Percentiles rank a stretch among this genome's conserved stretches.
phyloP scores from a whole-genome alignment of 768 basidiomycete genomes.

The Gyrodon lividus region DNA sequence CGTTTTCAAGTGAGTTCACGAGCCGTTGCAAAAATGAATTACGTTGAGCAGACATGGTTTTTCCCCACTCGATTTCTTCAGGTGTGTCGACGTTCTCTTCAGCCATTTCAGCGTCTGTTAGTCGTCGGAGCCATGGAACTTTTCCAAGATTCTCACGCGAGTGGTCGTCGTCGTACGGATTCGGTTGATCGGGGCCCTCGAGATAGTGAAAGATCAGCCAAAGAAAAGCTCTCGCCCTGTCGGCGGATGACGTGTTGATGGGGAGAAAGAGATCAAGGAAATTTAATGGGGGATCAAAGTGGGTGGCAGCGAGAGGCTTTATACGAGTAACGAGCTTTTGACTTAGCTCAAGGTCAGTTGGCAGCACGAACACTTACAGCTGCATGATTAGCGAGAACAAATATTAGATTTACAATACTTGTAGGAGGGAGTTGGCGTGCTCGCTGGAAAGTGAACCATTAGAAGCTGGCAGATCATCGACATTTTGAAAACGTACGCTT shows the following conservation, averaged over 20 bases:
- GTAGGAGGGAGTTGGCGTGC: constrained; percentile 71
- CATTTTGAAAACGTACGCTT: constrained; percentile 45
- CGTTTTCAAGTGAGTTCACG: constrained; percentile 52
- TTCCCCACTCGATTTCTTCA: constrained; percentile 79
- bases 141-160: constrained; percentile 56
- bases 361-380: constrained; percentile 47
- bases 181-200: constrained; percentile 59
- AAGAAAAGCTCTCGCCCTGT: constrained; percentile 77
- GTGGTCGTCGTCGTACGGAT: constrained; percentile 75
- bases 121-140: constrained; percentile 57
- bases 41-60: constrained; percentile 67
- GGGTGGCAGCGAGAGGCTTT: constrained; percentile 59
- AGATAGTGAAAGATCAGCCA: constrained; percentile 85
- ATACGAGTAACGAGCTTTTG: constrained; percentile 7
- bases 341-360: constrained; percentile 1
- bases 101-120: constrained; percentile 53
- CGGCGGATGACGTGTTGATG: constrained; percentile 63
- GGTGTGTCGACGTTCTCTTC: constrained; percentile 76
- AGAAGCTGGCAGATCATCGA: constrained; percentile 4
- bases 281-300: constrained; percentile 74
- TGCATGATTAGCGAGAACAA: constrained; percentile 77
- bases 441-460: constrained; percentile 39
- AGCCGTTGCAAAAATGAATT: constrained; percentile 71
- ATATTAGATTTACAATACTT: constrained; percentile 82
- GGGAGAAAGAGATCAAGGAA: constrained; percentile 87